Base-by-base conservation (phyloP, 2,329 filamentous ascomycete genomes). In the Lasiodiplodia hormozganensis region DNA sequence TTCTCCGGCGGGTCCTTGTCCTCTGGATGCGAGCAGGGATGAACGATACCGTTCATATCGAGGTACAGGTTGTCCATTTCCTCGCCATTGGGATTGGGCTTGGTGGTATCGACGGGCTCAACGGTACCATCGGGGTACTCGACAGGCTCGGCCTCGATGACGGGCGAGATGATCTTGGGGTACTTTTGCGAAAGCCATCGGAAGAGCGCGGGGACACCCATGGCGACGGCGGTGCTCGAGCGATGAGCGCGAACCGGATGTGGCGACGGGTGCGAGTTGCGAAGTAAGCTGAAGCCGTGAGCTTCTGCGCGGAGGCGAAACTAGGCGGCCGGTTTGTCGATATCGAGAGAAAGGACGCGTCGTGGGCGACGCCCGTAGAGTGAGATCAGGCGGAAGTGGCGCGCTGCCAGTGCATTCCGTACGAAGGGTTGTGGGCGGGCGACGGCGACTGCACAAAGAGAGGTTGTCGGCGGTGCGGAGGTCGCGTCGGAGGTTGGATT, bases 31-130 rank as follows among this genome's bases (percentile, higher is more conserved):
- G 95, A 97, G 83, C 96, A 99, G 38, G 96, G 96, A 84, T 99
- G 96, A 47, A 99, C 96, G 73, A 99, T 99, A 78, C 96, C 96
- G 81, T 99, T 99, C 95, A 99, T 98, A 77, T 99, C 96, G 71
- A 99, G 88, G 77, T 99, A 99, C 6, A 99, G 85, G 76, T 99
- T 99, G 82, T 99, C 95, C 76, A 97, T 92, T 80, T 99, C 96
- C 82, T 98, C 95, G 78, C 94, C 94, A 82, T 99, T 99, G 2
- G 96, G 96, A 77, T 99, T 99, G 6, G 93, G 89, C 49, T 88
- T 85, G 7, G 91, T 94, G 12, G 89, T 90, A 78, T 99, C 94
- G 70, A 98, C 88, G 2, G 96, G 96, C 69, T 97, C 90, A 73
- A 88, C 85, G 53, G 90, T 87, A 72, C 94, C 95, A 86, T 97